Base-by-base conservation (phyloP, 2,329 filamentous ascomycete genomes). In the Fusarium newnesense region DNA sequence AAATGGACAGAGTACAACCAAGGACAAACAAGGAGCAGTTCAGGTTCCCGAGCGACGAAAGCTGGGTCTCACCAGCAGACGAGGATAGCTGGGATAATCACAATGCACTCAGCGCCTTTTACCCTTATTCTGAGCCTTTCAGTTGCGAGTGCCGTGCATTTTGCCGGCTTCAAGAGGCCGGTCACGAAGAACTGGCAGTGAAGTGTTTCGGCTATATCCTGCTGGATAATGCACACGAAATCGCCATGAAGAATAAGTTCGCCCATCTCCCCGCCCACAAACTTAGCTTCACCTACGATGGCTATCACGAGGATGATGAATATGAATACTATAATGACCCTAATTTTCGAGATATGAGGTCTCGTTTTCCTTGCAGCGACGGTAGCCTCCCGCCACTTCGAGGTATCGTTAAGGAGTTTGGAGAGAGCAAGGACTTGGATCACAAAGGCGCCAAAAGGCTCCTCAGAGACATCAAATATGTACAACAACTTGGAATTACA, bases 371-470 rank as follows among this genome's bases (percentile, higher is more conserved):
- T 24, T 37, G 60, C 11, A 50, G 28, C 10, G 36, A 49, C 32
- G 43, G 60, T 9, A 61, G 36, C 28, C 54, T 40, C 4, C 60
- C 60, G 21, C 60, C 56, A 15, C 40, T 64, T 46, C 56, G 42
- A 26, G 61, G 61, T 19, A 61, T 64, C 28, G 18, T 64, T 13
- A 61, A 64, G 43, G 61, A 47, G 15, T 24, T 64, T 15, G 61
- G 61, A 21, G 19, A 37, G 21, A 30, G 18, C 13, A 37, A n/a
- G 21, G 24, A 39, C 34, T 53, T 53, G 24, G 34, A 53, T 16
- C 21, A 53, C 34, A 53, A 16, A 53, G 10, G 34, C 19, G 50
- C 50, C 34, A 53, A 39, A 39, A 39, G 50, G 10, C 26, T 39
- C 19, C 50, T 53, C 24, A 21, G 34, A 28, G 50, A 53, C 24